Evolutionary conservation across 352 stramenopile species (phyloP), one percentile per base, ranked within the genome.

Genomic region (Pythium apleroticum): DNA sequence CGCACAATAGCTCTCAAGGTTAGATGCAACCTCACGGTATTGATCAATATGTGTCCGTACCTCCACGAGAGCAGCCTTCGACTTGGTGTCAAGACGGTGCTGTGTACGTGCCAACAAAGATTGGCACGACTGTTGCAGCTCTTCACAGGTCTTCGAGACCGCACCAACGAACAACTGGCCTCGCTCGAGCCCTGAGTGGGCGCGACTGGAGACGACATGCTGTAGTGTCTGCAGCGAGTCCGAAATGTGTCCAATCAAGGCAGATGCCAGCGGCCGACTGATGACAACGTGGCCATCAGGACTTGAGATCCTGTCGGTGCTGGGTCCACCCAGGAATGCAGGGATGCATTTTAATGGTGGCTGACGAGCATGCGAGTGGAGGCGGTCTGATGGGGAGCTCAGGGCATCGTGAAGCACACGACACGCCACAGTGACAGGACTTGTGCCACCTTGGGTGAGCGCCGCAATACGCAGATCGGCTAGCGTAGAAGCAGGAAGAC

Each of bases 351-450:
- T 17, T 14, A 31, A 3, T 31, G 46, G 14, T 3, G 25, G 4
- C 46, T 31, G 46, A 17, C 9, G 11, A 17, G 22, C 11, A 4
- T 53, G 25, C 11, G 20, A 31, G 22, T 27, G 5, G 10, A 60
- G 50, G 24, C 52, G 60, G 37, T 60, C 52, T 4, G 27, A 27
- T 8, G 50, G 50, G 3, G 14, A 14, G 24, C 60, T 58, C 10
- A 68, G 12, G 2, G 46, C 46, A 25, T 66, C 39, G 27, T 68
- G 35, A 4, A 68, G 43, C 9, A 54, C 15, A 35, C 50, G 22
- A 24, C 61, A 68, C 3, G 22, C 31, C 25, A 27, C 14, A 3
- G 31, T 22, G 0, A 68, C 10, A 0, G 33, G 4, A 33, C 52
- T 45, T 12, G 45, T 10, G 7, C 31, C 7, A 14, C 27, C 25